These are phyloP conservation scores for Quercus variabilis DNA, from an alignment of 306 rosid species.

Conservation along the genomic window DNA sequence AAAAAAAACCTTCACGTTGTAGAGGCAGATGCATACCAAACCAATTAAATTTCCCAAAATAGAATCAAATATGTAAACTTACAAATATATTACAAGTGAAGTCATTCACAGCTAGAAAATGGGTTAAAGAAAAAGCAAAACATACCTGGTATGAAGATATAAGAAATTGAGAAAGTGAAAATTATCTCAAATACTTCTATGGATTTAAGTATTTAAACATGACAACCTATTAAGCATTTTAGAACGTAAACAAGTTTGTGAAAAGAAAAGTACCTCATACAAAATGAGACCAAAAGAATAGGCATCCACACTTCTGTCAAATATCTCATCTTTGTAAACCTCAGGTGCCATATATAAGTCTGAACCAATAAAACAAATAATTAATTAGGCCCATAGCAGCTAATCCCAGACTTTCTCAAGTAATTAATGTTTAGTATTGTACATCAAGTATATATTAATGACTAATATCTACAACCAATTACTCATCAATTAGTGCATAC, in stretches of 20 bases:
- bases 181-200: constrained; percentile 1
- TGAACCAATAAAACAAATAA: constrained; percentile 35
- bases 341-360: constrained; percentile 93
- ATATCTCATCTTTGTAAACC: constrained; percentile 67
- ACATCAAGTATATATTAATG: background rate
- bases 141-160: constrained; percentile 1
- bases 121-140: constrained; percentile 3
- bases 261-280: constrained; percentile 63
- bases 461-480: background rate
- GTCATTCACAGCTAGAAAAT: constrained; percentile 7
- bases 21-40: constrained; percentile 12
- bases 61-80: constrained; percentile 7
- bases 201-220: constrained; percentile 9
- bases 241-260: background rate
- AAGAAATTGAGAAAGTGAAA: constrained; percentile 8
- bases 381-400: constrained; percentile 13
- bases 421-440: background rate
- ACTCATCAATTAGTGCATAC: background rate
- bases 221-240: constrained; percentile 15
- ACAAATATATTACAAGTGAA: constrained; percentile 6
- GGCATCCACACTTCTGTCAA: constrained; percentile 82
- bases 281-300: constrained; percentile 87
- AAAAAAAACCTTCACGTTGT: background rate
- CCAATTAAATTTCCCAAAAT: background rate
- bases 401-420: background rate